These are phyloP conservation scores for Cystobasidium tubakii DNA, from an alignment of 768 basidiomycete species.

Conservation along the genomic window DNA sequence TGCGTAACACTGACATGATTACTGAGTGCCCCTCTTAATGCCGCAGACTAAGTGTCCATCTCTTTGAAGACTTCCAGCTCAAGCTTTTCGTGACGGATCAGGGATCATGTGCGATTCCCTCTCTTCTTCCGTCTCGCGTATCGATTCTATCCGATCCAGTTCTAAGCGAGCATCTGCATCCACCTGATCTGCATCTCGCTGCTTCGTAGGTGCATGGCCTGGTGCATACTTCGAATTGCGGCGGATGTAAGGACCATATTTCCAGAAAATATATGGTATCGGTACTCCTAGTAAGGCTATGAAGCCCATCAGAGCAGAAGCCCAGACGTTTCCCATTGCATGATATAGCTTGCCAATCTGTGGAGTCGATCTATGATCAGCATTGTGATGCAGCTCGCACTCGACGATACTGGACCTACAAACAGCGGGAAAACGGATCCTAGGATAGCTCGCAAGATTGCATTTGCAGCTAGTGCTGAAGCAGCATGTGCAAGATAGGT, in stretches of 20 bases:
- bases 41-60: too few relatives aligned
- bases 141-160: not conserved
- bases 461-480: slow-evolving; percentile 46
- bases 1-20: too few relatives aligned
- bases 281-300: slow-evolving; percentile 37
- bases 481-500: slow-evolving; percentile 41
- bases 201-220: slow-evolving; percentile 24
- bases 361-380: not conserved
- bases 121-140: not conserved
- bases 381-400: too few relatives aligned
- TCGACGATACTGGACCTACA: too few relatives aligned
- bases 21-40: too few relatives aligned
- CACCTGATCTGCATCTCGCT: not conserved
- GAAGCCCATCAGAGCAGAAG: slow-evolving; percentile 42
- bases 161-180: not conserved
- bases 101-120: not conserved
- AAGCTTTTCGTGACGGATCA: not conserved
- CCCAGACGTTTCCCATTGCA: slow-evolving; percentile 45
- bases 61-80: too few relatives aligned
- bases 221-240: slow-evolving; percentile 39
- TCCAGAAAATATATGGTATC: slow-evolving; percentile 43
- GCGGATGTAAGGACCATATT: slow-evolving; percentile 41
- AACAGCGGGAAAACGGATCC: slow-evolving; percentile 39
- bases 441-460: slow-evolving; percentile 44
- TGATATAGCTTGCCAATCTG: slow-evolving; percentile 41